phyloP scores from a whole-genome alignment of 2,329 filamentous ascomycete species.

The Fusarium veterinarium region DNA sequence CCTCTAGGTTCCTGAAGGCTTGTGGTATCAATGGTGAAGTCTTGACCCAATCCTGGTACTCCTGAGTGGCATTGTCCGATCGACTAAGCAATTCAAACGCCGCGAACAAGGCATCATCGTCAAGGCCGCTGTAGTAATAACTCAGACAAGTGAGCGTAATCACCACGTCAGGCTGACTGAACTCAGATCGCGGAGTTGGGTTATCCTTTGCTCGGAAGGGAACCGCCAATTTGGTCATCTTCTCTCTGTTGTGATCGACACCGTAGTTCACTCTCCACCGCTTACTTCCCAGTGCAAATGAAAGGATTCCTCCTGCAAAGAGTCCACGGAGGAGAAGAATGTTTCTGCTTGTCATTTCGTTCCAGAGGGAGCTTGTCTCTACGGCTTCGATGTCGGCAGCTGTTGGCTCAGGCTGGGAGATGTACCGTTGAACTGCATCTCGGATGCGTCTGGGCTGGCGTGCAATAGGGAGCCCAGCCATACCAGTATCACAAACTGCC shows the following conservation, averaged over 20 bases:
- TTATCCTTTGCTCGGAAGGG: slow-evolving; percentile 70
- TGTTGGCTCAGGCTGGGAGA: slow-evolving; percentile 51
- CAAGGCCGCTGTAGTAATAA: slow-evolving; percentile 68
- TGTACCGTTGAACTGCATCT: slow-evolving; percentile 55
- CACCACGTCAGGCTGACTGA: slow-evolving; percentile 70
- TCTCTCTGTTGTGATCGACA: slow-evolving; percentile 55
- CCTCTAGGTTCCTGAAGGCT: slow-evolving; percentile 55
- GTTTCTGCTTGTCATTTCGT: slow-evolving; percentile 45
- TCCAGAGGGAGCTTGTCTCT: slow-evolving; percentile 54
- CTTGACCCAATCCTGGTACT: slow-evolving; percentile 64
- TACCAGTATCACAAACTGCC: slow-evolving; percentile 57
- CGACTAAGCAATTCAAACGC: slow-evolving; percentile 60
- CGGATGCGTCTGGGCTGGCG: slow-evolving; percentile 48
- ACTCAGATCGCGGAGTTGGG: slow-evolving; percentile 67
- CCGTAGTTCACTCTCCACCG: slow-evolving; percentile 76
- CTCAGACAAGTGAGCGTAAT: slow-evolving; percentile 66
- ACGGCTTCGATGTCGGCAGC: slow-evolving; percentile 48
- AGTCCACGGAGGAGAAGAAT: slow-evolving; percentile 66
- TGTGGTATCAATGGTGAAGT: slow-evolving; percentile 49
- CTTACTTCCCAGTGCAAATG: slow-evolving; percentile 65
- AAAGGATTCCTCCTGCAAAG: slow-evolving; percentile 65
- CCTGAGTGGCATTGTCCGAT: slow-evolving; percentile 62
- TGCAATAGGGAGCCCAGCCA: slow-evolving; percentile 55
- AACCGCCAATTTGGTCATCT: slow-evolving; percentile 62
- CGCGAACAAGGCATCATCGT: slow-evolving; percentile 59